phyloP scores from a whole-genome alignment of 768 basidiomycete genomes.

The Calocybe cyanea region DNA sequence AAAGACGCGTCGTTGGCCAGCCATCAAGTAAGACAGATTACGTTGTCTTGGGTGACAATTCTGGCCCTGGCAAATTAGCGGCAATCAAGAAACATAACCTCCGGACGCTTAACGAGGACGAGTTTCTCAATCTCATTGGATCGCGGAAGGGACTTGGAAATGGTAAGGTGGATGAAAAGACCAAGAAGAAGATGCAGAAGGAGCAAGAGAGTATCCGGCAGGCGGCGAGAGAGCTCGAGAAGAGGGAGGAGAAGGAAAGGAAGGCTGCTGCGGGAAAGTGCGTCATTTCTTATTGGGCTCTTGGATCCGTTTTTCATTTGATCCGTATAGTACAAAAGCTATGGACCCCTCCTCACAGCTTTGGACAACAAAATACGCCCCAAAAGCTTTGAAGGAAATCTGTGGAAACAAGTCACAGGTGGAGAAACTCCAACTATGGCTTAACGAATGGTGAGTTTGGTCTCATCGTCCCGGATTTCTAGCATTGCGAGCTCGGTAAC shows the following conservation, averaged over 20 bases:
- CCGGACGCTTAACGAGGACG: slow-evolving; percentile 79
- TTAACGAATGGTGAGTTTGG: slow-evolving; percentile 72
- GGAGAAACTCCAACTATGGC: slow-evolving; percentile 86
- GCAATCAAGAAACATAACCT: slow-evolving; percentile 81
- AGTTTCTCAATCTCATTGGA: slow-evolving; percentile 78
- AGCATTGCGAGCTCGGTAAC: not conserved
- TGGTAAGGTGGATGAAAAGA: slow-evolving; percentile 69
- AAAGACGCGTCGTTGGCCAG: slow-evolving; percentile 78
- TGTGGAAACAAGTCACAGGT: slow-evolving; percentile 94
- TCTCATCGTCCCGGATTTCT: not conserved
- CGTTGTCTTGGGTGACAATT: slow-evolving; percentile 84
- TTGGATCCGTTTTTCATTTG: not conserved
- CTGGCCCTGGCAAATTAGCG: slow-evolving; percentile 85
- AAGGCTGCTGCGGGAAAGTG: slow-evolving; percentile 24
- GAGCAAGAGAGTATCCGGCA: slow-evolving; percentile 73
- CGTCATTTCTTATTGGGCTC: slow-evolving; percentile 1
- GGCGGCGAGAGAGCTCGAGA: slow-evolving; percentile 77
- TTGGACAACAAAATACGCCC: slow-evolving; percentile 96
- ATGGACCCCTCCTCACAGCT: slow-evolving; percentile 60
- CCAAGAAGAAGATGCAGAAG: slow-evolving; percentile 74
- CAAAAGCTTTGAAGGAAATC: slow-evolving; percentile 80
- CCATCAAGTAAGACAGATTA: slow-evolving; percentile 89
- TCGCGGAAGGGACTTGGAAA: slow-evolving; percentile 55
- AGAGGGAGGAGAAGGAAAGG: slow-evolving; percentile 55
- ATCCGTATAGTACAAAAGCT: slow-evolving; percentile 22